phyloP scores from a whole-genome alignment of 345 rosid genomes.

The Salix caprea region DNA sequence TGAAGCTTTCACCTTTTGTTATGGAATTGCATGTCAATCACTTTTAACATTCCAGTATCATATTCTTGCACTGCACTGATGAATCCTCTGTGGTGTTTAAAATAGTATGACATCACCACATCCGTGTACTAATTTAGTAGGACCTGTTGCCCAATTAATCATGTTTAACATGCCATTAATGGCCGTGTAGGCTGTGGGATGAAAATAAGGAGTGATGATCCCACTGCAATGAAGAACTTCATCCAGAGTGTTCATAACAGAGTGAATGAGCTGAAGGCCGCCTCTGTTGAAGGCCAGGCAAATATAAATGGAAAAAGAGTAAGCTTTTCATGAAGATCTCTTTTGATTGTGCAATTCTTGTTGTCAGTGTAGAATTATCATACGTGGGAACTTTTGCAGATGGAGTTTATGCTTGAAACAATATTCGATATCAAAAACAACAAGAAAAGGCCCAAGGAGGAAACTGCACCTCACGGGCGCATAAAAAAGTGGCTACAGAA shows the following conservation, averaged over 20 bases:
- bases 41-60: background rate
- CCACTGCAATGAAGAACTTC: slow-evolving; percentile 76
- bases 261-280: slow-evolving; percentile 64
- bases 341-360: slow-evolving; percentile 2
- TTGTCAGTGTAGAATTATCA: slow-evolving; percentile 2
- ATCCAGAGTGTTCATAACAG: slow-evolving; percentile 68
- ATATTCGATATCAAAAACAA: slow-evolving; percentile 89
- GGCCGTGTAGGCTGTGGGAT: slow-evolving; percentile 71
- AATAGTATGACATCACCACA: background rate
- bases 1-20: background rate
- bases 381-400: slow-evolving; percentile 40
- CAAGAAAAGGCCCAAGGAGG: slow-evolving; percentile 72
- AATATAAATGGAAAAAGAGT: slow-evolving; percentile 58
- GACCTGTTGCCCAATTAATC: background rate
- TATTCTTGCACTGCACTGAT: background rate
- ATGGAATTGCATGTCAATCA: background rate
- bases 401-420: slow-evolving; percentile 95
- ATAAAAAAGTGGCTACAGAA: slow-evolving; percentile 95
- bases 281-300: slow-evolving; percentile 35
- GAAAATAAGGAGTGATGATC: slow-evolving; percentile 90
- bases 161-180: background rate
- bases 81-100: background rate
- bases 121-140: background rate
- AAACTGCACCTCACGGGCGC: slow-evolving; percentile 54
- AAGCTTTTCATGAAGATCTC: slow-evolving; percentile 11